Conservation (phyloP, 2,329 filamentous ascomycete genomes). For the Colletotrichum spaethianum region DNA sequence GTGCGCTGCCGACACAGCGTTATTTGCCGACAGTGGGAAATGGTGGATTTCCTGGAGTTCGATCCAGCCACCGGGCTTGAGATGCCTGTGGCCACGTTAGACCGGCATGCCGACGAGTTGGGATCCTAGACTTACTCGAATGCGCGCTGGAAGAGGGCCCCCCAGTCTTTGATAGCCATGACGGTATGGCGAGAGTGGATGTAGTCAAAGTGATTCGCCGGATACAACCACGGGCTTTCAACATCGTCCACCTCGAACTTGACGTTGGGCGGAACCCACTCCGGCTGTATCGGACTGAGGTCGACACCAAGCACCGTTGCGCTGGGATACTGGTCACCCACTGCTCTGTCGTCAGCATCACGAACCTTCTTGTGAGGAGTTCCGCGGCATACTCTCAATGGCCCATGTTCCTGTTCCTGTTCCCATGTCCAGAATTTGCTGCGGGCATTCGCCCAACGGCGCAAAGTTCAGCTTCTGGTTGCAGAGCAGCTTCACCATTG, state of each 20-base stretch:
- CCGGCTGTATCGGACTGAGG: slow-evolving; percentile 71
- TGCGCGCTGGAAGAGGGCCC: slow-evolving; percentile 60
- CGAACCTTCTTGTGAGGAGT: slow-evolving; percentile 24
- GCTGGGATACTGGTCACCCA: slow-evolving; percentile 56
- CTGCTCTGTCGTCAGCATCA: slow-evolving; percentile 20
- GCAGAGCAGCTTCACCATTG: slow-evolving; percentile 64
- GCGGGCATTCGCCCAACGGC: slow-evolving; percentile 62
- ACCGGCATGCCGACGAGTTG: not conserved
- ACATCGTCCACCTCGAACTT: slow-evolving; percentile 71
- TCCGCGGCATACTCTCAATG: slow-evolving; percentile 61
- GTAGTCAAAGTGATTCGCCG: slow-evolving; percentile 70
- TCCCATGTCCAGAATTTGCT: slow-evolving; percentile 69
- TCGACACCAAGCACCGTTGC: slow-evolving; percentile 63
- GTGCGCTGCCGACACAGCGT: slow-evolving; percentile 55
- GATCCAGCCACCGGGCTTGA: slow-evolving; percentile 69
- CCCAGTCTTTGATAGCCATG: slow-evolving; percentile 71
- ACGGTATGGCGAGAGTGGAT: slow-evolving; percentile 72
- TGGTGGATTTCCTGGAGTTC: slow-evolving; percentile 70
- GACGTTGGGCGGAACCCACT: slow-evolving; percentile 69
- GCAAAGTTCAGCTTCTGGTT: slow-evolving; percentile 66
- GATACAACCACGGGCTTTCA: slow-evolving; percentile 70
- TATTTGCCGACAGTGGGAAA: slow-evolving; percentile 60
- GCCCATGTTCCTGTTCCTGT: slow-evolving; percentile 74
- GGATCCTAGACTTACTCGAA: slow-evolving; percentile 57
- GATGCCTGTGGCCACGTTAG: slow-evolving; percentile 53